A percentile compares a stretch with the other conserved stretches of the same genome.
phyloP scores from a whole-genome alignment of 345 rosid genomes.

The Camelina neglecta region DNA sequence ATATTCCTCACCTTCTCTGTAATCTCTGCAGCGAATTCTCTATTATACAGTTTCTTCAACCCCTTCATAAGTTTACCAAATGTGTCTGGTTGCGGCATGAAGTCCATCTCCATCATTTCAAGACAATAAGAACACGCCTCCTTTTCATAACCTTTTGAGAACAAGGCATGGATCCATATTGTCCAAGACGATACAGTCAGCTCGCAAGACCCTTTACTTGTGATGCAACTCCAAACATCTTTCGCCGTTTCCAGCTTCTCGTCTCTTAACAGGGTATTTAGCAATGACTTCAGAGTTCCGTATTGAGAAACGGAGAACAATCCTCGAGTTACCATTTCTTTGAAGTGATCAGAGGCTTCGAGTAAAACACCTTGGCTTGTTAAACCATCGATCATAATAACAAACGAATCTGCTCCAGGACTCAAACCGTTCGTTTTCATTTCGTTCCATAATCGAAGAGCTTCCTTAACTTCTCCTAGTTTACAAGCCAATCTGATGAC shows the following conservation, averaged over 20 bases:
- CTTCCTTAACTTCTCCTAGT: slow-evolving; percentile 72
- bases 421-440: slow-evolving; percentile 68
- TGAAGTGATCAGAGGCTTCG: slow-evolving; percentile 74
- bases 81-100: slow-evolving; percentile 88
- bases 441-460: slow-evolving; percentile 67
- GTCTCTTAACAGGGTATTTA: slow-evolving; percentile 68
- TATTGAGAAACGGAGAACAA: slow-evolving; percentile 69
- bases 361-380: slow-evolving; percentile 60
- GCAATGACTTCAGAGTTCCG: slow-evolving; percentile 67
- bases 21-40: slow-evolving; percentile 81
- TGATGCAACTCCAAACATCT: slow-evolving; percentile 78
- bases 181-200: slow-evolving; percentile 81
- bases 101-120: slow-evolving; percentile 89
- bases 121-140: slow-evolving; percentile 86
- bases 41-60: slow-evolving; percentile 70
- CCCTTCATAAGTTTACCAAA: slow-evolving; percentile 90
- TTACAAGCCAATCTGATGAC: slow-evolving; percentile 81
- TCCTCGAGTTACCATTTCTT: slow-evolving; percentile 85
- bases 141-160: slow-evolving; percentile 79
- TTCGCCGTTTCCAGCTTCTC: slow-evolving; percentile 79
- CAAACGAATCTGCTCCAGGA: slow-evolving; percentile 78
- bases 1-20: slow-evolving; percentile 92
- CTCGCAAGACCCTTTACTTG: slow-evolving; percentile 65
- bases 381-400: slow-evolving; percentile 76
- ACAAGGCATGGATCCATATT: slow-evolving; percentile 91